These are phyloP conservation scores for Phalaenopsis equestris DNA, from an alignment of 106 monocot species.

Conservation along the genomic window DNA sequence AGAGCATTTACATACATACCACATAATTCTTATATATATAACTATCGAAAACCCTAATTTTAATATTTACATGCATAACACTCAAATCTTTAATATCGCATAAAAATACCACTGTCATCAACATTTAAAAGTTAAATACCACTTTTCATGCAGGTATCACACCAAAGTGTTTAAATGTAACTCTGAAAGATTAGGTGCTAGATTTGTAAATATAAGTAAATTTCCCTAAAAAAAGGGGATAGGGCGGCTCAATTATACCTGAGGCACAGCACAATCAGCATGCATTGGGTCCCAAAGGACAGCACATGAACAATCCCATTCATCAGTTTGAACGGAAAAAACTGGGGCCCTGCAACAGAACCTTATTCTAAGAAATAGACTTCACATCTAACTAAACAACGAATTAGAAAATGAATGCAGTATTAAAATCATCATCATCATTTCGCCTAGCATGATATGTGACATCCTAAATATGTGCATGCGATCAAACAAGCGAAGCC, in stretches of 20 bases:
- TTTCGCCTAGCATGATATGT: not conserved
- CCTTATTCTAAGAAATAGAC: not conserved
- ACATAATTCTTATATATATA: not conserved
- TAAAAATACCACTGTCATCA: too few species aligned
- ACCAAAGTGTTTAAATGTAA: too few species aligned
- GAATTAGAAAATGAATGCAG: not conserved
- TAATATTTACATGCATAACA: not conserved
- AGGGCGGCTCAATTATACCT: slow-evolving; percentile 31
- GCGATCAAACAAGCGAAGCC: not conserved
- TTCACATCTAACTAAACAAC: not conserved
- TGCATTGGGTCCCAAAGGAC: slow-evolving; percentile 81
- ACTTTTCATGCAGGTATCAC: too few species aligned
- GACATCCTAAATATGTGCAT: not conserved
- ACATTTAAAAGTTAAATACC: too few species aligned
- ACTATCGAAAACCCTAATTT: too few species aligned
- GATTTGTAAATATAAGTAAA: not conserved
- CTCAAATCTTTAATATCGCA: not conserved
- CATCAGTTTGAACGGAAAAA: slow-evolving; percentile 63
- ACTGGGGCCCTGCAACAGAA: slow-evolving; percentile 60
- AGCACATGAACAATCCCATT: slow-evolving; percentile 94
- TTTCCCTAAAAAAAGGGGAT: not conserved
- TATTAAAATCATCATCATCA: not conserved
- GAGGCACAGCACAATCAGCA: slow-evolving; percentile 96
- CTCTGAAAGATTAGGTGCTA: not conserved
- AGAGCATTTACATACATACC: not conserved